phyloP scores from a whole-genome alignment of 1,139 yeast species.

The Groenewaldozyma auringiensis region DNA sequence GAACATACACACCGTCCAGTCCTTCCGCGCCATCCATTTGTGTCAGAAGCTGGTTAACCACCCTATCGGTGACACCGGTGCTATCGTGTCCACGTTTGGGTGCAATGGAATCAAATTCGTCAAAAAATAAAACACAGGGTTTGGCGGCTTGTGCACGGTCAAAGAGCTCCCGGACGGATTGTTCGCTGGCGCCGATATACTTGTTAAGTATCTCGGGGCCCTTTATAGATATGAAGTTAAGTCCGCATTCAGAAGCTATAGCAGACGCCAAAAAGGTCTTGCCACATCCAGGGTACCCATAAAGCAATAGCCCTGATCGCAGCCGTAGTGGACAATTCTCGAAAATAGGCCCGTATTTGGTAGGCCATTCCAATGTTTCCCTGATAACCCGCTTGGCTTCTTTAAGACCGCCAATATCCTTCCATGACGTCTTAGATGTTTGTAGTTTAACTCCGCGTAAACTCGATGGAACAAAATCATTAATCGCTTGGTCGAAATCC shows the following conservation, averaged over 20 bases:
- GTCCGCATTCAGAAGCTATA: conserved; percentile 88
- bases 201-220: conserved; percentile 96
- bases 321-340: conserved; percentile 78
- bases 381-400: conserved; percentile 69
- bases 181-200: conserved; percentile 97
- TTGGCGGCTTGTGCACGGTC: conserved; percentile 92
- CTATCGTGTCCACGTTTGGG: conserved; percentile 98
- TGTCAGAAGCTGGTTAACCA: conserved; percentile 91
- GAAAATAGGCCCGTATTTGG: conserved; percentile 89
- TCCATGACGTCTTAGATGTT: conserved; percentile 70
- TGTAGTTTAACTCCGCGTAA: conserved; percentile 82
- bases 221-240: conserved; percentile 86
- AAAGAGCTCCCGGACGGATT: conserved; percentile 83
- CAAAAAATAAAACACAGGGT: conserved; percentile 90
- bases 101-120: conserved; percentile 94
- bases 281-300: conserved; percentile 98
- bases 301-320: conserved; percentile 80
- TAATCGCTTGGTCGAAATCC: conserved; percentile 51
- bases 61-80: conserved; percentile 96
- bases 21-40: conserved; percentile 99
- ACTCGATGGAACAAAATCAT: conserved; percentile 70
- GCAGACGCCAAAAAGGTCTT: conserved; percentile 91
- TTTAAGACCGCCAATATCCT: conserved; percentile 78
- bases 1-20: conserved; percentile 87
- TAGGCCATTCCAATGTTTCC: conserved; percentile 96